A percentile compares a stretch with the other conserved stretches of the same genome.
These are phyloP conservation scores for Aspergillus costaricaensis DNA, from an alignment of 2,329 filamentous ascomycete genomes.

Conservation along the genomic window DNA sequence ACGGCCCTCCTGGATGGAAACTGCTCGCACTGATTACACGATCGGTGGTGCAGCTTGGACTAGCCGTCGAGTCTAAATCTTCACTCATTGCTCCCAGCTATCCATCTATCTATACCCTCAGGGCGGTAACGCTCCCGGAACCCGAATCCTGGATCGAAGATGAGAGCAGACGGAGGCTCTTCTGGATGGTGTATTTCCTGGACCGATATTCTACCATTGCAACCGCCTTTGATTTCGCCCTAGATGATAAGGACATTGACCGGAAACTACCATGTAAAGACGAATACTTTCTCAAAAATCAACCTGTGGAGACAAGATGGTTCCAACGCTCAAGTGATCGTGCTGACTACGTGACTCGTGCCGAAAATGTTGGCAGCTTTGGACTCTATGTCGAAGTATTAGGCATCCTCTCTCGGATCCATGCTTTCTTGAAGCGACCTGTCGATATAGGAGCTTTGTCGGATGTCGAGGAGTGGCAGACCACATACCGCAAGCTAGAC, in stretches of 20 bases:
- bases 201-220: conserved; percentile 89
- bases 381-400: conserved; percentile 89
- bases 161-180: conserved; percentile 77
- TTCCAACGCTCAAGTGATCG: conserved; percentile 61
- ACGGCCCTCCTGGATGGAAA: conserved; percentile 91
- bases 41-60: conserved; percentile 81
- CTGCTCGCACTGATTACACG: conserved; percentile 85
- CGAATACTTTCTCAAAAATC: conserved; percentile 80
- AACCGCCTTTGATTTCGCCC: conserved; percentile 87
- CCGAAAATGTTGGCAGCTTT: conserved; percentile 83
- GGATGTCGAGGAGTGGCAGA: conserved; percentile 88
- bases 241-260: conserved; percentile 88
- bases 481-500: conserved; percentile 82
- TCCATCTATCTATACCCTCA: conserved; percentile 83
- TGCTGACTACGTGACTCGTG: conserved; percentile 66
- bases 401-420: conserved; percentile 82
- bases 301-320: conserved; percentile 81
- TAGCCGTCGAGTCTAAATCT: conserved; percentile 80
- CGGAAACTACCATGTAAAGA: conserved; percentile 83
- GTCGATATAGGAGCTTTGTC: conserved; percentile 82
- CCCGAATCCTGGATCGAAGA: conserved; percentile 86
- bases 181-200: conserved; percentile 92
- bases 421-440: conserved; percentile 83
- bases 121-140: conserved; percentile 82
- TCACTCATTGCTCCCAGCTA: conserved; percentile 75